These are phyloP conservation scores for Bipolaris oryzae DNA, from an alignment of 2,329 filamentous ascomycete genomes.

Conservation along the genomic window DNA sequence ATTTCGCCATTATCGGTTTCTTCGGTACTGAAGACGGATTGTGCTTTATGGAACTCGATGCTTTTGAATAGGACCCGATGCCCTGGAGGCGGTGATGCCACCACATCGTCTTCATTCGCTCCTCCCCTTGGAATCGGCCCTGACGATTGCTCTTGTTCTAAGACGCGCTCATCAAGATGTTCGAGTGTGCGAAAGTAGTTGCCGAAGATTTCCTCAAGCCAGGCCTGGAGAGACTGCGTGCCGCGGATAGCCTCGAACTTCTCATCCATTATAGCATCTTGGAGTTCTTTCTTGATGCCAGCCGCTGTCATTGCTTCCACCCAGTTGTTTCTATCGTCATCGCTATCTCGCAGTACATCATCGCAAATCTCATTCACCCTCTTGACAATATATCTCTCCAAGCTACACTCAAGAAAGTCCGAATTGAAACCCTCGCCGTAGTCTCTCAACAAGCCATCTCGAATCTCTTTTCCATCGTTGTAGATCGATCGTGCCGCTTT, in stretches of 20 bases:
- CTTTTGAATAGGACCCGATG: not conserved
- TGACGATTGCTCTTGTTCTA: not conserved
- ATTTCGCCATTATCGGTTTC: not conserved
- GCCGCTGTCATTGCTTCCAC: not conserved
- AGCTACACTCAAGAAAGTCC: not conserved
- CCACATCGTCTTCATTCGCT: not conserved
- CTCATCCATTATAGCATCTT: not conserved
- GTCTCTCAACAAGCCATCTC: not conserved
- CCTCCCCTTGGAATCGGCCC: not conserved
- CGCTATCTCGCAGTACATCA: too few relatives aligned
- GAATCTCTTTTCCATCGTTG: not conserved
- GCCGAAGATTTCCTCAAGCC: not conserved
- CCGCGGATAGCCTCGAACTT: not conserved
- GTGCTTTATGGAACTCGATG: not conserved
- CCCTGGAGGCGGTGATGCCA: not conserved
- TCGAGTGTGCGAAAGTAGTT: not conserved
- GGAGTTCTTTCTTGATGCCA: not conserved
- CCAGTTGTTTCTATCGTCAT: slow-evolving; percentile 1
- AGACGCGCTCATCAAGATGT: not conserved
- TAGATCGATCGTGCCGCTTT: not conserved
- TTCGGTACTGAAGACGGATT: not conserved
- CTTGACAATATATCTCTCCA: not conserved
- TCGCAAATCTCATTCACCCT: not conserved
- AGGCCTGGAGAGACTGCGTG: not conserved
- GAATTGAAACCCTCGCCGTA: not conserved